Evolutionary conservation across 2,329 filamentous ascomycete genomes (phyloP).

Genomic region (Apiospora rasikravindrae): DNA sequence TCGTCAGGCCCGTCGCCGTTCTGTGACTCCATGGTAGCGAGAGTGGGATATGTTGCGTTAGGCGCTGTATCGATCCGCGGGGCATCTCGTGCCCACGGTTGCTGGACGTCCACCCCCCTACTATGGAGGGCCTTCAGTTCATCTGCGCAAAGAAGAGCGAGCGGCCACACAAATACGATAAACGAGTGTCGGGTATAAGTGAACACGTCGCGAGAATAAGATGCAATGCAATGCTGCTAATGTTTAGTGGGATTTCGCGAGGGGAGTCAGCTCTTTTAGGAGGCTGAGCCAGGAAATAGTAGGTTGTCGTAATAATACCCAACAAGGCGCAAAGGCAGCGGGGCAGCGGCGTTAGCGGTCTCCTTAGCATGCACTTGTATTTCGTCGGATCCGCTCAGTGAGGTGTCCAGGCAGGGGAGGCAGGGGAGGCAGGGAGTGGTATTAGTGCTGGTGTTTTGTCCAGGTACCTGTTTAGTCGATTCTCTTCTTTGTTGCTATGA

Average conservation of each 20-base stretch:
- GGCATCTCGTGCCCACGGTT: conserved; percentile 18
- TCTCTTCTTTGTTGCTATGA: background rate
- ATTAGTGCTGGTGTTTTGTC: conserved; percentile 1
- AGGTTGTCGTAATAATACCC: conserved; percentile 19
- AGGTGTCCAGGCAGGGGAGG: background rate
- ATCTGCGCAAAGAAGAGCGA: conserved; percentile 14
- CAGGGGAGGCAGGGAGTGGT: background rate
- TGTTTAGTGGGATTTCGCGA: conserved; percentile 11
- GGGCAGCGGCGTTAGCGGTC: conserved; percentile 1
- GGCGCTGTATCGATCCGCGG: conserved; percentile 12
- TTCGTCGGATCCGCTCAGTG: conserved; percentile 11
- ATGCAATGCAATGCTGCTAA: conserved; percentile 17
- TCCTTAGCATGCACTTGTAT: conserved; percentile 13
- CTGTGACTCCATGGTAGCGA: conserved; percentile 47
- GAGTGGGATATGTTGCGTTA: conserved; percentile 11
- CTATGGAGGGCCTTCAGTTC: conserved; percentile 17
- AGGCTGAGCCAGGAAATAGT: conserved; percentile 18
- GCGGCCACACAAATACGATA: conserved; percentile 1
- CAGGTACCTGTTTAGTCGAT: background rate
- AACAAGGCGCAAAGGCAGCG: conserved; percentile 12
- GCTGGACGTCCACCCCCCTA: conserved; percentile 1
- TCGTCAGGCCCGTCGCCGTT: conserved; percentile 70
- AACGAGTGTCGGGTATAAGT: conserved; percentile 9
- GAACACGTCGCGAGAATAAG: background rate
- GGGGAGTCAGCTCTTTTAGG: conserved; percentile 13